A percentile compares a stretch with the other conserved stretches of the same genome.
Evolutionary conservation across 2,329 filamentous ascomycete genomes (phyloP).

Genomic region (Sclerotinia trifoliorum): DNA sequence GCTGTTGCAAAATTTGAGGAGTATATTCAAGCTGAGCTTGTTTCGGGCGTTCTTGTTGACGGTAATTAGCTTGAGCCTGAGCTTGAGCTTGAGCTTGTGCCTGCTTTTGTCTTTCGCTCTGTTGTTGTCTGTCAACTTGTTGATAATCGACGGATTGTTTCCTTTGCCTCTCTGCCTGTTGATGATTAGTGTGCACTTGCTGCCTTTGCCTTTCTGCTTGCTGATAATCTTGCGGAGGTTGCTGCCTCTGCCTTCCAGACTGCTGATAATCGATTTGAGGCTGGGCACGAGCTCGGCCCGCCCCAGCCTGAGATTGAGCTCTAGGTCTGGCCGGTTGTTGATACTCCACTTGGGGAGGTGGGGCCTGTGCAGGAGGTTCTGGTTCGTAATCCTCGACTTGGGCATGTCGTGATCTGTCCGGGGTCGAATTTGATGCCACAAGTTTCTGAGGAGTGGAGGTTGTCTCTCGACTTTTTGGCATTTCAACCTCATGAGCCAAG

Average conservation of each 20-base stretch:
- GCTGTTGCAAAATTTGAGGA: slow-evolving; percentile 27
- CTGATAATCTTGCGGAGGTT: slow-evolving; percentile 17
- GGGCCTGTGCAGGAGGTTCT: slow-evolving; percentile 33
- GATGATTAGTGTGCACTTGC: slow-evolving; percentile 11
- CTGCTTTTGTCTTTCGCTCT: slow-evolving; percentile 22
- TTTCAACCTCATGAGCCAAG: slow-evolving; percentile 55
- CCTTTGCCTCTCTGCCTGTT: slow-evolving; percentile 19
- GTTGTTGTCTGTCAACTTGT: slow-evolving; percentile 19
- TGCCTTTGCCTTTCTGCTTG: slow-evolving; percentile 20
- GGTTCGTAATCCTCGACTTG: slow-evolving; percentile 37
- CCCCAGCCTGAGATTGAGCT: slow-evolving; percentile 20
- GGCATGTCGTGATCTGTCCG: slow-evolving; percentile 26
- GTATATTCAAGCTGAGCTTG: slow-evolving; percentile 25
- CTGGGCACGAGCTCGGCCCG: slow-evolving; percentile 9
- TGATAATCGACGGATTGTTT: slow-evolving; percentile 20
- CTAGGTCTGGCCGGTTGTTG: slow-evolving; percentile 17
- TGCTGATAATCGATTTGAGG: slow-evolving; percentile 22
- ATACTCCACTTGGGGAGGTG: slow-evolving; percentile 12
- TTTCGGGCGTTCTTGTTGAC: slow-evolving; percentile 24
- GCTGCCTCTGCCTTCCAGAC: slow-evolving; percentile 17
- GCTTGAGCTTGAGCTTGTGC: slow-evolving; percentile 19
- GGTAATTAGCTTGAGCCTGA: slow-evolving; percentile 20
- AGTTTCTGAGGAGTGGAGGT: slow-evolving; percentile 53
- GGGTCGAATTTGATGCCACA: slow-evolving; percentile 30
- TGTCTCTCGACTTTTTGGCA: slow-evolving; percentile 47